Conservation (phyloP, 2,329 filamentous ascomycete species). For the Botrytis pseudocinerea region DNA sequence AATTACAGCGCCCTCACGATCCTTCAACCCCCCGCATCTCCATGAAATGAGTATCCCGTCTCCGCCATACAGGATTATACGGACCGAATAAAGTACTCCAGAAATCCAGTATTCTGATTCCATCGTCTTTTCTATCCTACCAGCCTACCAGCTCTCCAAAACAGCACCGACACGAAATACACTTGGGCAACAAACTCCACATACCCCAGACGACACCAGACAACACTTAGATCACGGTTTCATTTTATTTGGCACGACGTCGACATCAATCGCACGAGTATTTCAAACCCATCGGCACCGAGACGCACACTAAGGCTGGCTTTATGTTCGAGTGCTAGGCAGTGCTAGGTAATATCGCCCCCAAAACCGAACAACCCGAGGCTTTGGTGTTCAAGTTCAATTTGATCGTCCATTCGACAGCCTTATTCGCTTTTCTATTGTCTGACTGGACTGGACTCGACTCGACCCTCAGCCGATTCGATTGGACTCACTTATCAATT, state of each 20-base stretch:
- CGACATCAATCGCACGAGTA: not conserved
- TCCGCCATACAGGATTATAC: constrained; percentile 24
- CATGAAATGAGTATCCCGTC: constrained; percentile 24
- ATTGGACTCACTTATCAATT: not conserved
- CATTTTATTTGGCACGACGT: not conserved
- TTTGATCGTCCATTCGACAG: constrained; percentile 2
- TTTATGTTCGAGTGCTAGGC: not conserved
- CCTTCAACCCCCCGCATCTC: constrained; percentile 22
- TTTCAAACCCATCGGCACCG: not conserved
- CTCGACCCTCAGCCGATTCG: not conserved
- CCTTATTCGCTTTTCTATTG: constrained; percentile 3
- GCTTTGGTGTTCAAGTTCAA: not conserved
- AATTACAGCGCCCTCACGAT: not conserved
- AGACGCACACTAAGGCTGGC: not conserved
- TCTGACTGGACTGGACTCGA: not conserved
- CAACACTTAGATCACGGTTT: not conserved
- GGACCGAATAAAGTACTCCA: constrained; percentile 23
- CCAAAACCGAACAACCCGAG: not conserved
- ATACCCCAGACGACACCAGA: not conserved
- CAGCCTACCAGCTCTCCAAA: not conserved
- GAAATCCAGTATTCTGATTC: constrained; percentile 11
- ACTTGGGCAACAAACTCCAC: not conserved
- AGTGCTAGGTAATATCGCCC: not conserved
- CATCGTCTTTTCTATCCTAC: not conserved
- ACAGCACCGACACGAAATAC: not conserved